These are phyloP conservation scores for Epicoccum sorghinum DNA, from an alignment of 2,329 filamentous ascomycete species.

Conservation along the genomic window DNA sequence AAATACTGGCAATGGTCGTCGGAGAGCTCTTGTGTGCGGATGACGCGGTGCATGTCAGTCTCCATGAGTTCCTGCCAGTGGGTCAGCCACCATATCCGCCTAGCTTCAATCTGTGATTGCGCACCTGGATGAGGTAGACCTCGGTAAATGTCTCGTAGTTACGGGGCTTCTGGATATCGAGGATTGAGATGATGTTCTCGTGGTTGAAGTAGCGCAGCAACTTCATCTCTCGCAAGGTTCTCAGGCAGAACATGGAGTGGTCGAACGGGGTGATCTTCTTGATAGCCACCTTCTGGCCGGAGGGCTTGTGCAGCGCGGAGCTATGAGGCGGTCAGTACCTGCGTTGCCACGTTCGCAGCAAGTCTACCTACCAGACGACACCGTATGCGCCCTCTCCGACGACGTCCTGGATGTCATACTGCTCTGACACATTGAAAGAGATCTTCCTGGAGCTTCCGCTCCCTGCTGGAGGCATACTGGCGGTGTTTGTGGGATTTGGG, in stretches of 20 bases:
- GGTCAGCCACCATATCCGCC: conserved; percentile 16
- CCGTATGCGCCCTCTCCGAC: conserved; percentile 98
- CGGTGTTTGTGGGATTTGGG: conserved; percentile 24
- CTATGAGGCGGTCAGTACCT: conserved; percentile 55
- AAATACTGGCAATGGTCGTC: conserved; percentile 99
- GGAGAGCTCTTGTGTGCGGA: conserved; percentile 96
- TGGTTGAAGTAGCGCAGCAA: conserved; percentile 98
- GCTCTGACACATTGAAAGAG: conserved; percentile 99
- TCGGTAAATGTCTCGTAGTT: conserved; percentile 97
- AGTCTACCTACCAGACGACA: conserved; percentile 83
- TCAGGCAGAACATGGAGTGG: conserved; percentile 97
- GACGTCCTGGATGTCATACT: conserved; percentile 99
- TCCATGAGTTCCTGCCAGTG: conserved; percentile 89
- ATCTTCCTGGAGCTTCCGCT: conserved; percentile 79
- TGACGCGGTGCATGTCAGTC: conserved; percentile 99
- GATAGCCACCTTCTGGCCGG: conserved; percentile 97
- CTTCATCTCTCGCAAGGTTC: conserved; percentile 99
- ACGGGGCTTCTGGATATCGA: conserved; percentile 97
- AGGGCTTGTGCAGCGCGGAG: conserved; percentile 97
- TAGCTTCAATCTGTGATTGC: background rate
- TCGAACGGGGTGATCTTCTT: conserved; percentile 99
- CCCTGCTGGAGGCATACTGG: conserved; percentile 46
- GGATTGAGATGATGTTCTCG: conserved; percentile 99
- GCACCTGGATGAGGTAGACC: conserved; percentile 96
- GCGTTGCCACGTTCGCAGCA: background rate